phyloP scores from a whole-genome alignment of 2,329 filamentous ascomycete species.

The Pseudogymnoascus verrucosus region DNA sequence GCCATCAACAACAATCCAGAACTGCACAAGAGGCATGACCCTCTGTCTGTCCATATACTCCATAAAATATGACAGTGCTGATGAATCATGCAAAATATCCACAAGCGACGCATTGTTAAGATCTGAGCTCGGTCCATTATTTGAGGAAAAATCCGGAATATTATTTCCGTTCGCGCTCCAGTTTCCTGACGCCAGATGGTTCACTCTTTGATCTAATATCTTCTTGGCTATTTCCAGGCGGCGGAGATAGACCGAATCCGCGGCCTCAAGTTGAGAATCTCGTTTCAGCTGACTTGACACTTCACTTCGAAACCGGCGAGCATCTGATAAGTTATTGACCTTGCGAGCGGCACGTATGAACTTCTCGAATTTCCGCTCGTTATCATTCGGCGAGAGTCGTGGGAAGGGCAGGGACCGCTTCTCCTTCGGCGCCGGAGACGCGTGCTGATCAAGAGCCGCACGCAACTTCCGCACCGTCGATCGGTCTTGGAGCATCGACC shows the following conservation, averaged over 20 bases:
- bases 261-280: conserved; percentile 67
- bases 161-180: conserved; percentile 29
- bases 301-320: conserved; percentile 83
- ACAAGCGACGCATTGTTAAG: conserved; percentile 69
- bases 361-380: conserved; percentile 86
- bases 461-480: conserved; percentile 90
- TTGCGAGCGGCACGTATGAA: conserved; percentile 86
- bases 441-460: conserved; percentile 88
- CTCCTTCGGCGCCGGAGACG: conserved; percentile 65
- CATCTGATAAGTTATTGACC: conserved; percentile 86
- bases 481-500: conserved; percentile 83
- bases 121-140: conserved; percentile 35
- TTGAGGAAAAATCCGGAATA: not conserved
- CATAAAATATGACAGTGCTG: conserved; percentile 97
- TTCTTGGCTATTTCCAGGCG: conserved; percentile 87
- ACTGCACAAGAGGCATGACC: conserved; percentile 85
- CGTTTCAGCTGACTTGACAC: conserved; percentile 85
- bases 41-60: conserved; percentile 95
- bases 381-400: conserved; percentile 71
- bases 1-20: conserved; percentile 96
- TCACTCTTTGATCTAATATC: conserved; percentile 81
- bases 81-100: conserved; percentile 82
- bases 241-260: conserved; percentile 80
- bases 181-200: conserved; percentile 65
- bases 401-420: conserved; percentile 64